Base-by-base conservation (phyloP, 768 basidiomycete species). In the Rhizopogon vulgaris region DNA sequence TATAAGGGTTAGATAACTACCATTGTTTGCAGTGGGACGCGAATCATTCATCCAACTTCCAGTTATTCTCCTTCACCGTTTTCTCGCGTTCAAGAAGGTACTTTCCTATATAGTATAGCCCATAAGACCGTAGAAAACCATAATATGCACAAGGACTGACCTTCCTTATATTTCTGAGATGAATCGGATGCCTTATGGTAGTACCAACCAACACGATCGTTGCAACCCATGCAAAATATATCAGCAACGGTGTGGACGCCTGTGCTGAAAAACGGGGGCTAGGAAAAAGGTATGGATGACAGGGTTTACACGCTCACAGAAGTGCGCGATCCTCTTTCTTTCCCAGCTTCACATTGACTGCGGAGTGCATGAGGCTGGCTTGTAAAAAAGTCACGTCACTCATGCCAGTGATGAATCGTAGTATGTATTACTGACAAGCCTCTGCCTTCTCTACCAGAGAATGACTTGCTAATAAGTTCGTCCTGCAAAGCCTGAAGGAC, bases 101-200 rank as follows among this genome's bases (percentile, higher is more conserved):
- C 65, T 91, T 91, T 11, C 87, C 89, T 91, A 49, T n/a, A n/a
- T n/a, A n/a, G n/a, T n/a, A n/a, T 25, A 4, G 14, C 34, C n/a
- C 9, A 41, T 40, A 8, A 25, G 24, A 10, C 18, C 28, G 12
- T 36, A 25, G 8, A 4, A 8, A 58, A 45, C 17, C 9, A 15
- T 8, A 22, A 38, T 39, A 14, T 14, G 1, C 25, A 30, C 2
- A 17, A 9, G 9, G 11, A 27, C 77, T 37, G 32, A 81, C 89
- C 85, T 78, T 92, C 90, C 66, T 91, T 92, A 63, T 92, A 91
- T 63, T 85, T 90, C 78, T 92, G 90, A 3, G 79, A 75, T 37
- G 73, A 70, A 57, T 91, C 86, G 0, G 83, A 77, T 11, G 90
- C 87, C 62, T 84, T 86, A 65, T 87, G 81, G 58, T 92, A 92